Conservation (phyloP, 1,139 yeast species). For the Taphrina wiesneri region DNA sequence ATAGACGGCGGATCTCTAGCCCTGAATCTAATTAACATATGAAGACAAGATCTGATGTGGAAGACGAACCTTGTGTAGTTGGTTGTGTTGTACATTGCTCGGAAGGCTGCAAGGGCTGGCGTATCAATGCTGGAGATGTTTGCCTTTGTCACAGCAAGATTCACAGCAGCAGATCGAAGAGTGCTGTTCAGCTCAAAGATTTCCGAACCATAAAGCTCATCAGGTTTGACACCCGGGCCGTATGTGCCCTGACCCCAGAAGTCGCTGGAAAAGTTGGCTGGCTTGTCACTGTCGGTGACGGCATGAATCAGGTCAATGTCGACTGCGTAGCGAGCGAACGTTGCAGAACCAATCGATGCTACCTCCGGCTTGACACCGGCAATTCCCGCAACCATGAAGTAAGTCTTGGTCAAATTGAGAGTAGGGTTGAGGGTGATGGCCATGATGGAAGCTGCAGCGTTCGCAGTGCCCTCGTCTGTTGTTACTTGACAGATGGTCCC, state of each 20-base stretch:
- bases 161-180: constrained; percentile 60
- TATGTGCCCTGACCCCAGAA: constrained; percentile 60
- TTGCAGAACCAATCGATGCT: constrained; percentile 57
- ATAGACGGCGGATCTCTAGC: constrained; percentile 56
- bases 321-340: constrained; percentile 63
- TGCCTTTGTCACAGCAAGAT: constrained; percentile 48
- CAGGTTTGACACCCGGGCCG: constrained; percentile 57
- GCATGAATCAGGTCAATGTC: constrained; percentile 65
- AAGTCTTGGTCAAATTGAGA: constrained; percentile 61
- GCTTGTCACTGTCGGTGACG: constrained; percentile 54
- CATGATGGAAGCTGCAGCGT: constrained; percentile 63
- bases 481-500: constrained; percentile 62
- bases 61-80: constrained; percentile 54
- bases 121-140: constrained; percentile 18
- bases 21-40: constrained; percentile 52
- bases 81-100: constrained; percentile 43
- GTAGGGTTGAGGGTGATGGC: constrained; percentile 58
- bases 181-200: constrained; percentile 63
- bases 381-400: constrained; percentile 65
- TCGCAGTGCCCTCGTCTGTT: constrained; percentile 69
- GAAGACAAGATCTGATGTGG: constrained; percentile 53
- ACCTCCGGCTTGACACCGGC: constrained; percentile 62
- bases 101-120: constrained; percentile 2
- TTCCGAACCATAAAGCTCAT: constrained; percentile 62
- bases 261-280: constrained; percentile 60